Conservation (phyloP, 208 protist genomes). For the Trypanosoma congolense region DNA sequence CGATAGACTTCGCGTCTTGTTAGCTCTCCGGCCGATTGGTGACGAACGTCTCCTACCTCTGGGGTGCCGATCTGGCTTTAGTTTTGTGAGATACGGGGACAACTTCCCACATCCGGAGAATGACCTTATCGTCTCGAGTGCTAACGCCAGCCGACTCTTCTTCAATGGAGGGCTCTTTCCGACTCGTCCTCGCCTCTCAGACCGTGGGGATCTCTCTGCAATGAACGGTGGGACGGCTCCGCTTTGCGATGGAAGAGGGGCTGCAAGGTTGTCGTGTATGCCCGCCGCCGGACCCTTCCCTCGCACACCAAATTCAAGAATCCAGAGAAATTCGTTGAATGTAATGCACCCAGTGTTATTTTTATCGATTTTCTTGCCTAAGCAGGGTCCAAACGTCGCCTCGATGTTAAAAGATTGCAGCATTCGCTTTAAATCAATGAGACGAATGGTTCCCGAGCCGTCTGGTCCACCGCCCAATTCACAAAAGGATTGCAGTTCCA, state of each 20-base stretch:
- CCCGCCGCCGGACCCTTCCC: constrained; percentile 13
- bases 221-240: neutral
- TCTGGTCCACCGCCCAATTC: constrained; percentile 18
- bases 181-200: neutral
- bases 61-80: neutral
- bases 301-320: constrained; percentile 22
- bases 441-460: constrained; percentile 14
- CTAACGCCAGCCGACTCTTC: neutral
- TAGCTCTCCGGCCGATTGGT: neutral
- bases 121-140: neutral
- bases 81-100: neutral
- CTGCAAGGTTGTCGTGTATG: constrained; percentile 7
- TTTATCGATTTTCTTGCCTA: constrained; percentile 27
- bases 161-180: neutral
- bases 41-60: neutral
- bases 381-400: constrained; percentile 22
- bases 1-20: neutral
- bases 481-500: constrained; percentile 11
- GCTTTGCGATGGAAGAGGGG: neutral
- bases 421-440: constrained; percentile 19
- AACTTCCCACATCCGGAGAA: neutral
- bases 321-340: constrained; percentile 35
- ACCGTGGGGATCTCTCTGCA: neutral
- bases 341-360: constrained; percentile 23
- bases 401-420: constrained; percentile 21